Evolutionary conservation across 495 filamentous ascomycete species (phyloP), one percentile per base, ranked within the genome.

Genomic region (Viridothelium virens): DNA sequence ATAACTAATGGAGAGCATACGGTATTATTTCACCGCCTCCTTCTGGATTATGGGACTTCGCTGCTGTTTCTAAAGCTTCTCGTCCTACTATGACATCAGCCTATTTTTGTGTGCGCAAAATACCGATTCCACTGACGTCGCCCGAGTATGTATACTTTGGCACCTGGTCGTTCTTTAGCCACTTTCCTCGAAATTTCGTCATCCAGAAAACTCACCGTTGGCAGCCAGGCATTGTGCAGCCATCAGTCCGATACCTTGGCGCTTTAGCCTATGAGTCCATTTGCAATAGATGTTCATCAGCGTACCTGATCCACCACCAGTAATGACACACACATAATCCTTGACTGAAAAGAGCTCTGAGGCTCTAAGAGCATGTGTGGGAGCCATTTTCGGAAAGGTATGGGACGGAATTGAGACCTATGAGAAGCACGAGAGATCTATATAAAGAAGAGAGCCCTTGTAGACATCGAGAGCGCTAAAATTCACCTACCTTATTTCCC

Each of bases 241-340:
- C 77, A 79, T 79, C 61, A 79, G 69, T 12, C 77, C 77, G 62
- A 79, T 79, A 34, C 77, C 77, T 34, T 70, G 64, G 7, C 73
- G 73, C 14, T 12, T 53, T 16, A 53, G 10, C 18, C 3, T 34
- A 0, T 59, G 2, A 34, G 14, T 53, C 10, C 5, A 53, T 16
- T 11, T 14, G 9, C 25, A 5, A 14, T 5, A 16, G 16, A 53
- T 59, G 18, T 31, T 31, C 33, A 59, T 33, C 14, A 59, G 3
- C 6, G 31, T 59, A 59, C 53, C 53, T 7, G 53, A 59, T 7
- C 53, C 74, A 16, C 73, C 73, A 67, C 84, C 85, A n/a, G 84
- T 86, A 2, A 87, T 78, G 5, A 89, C 79, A 63, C 84, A 86
- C 25, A 88, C 85, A 70, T 82, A 82, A 65, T 80, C 85, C 67